phyloP scores from a whole-genome alignment of 177 flowering plant species.

The Vitis hybrid region DNA sequence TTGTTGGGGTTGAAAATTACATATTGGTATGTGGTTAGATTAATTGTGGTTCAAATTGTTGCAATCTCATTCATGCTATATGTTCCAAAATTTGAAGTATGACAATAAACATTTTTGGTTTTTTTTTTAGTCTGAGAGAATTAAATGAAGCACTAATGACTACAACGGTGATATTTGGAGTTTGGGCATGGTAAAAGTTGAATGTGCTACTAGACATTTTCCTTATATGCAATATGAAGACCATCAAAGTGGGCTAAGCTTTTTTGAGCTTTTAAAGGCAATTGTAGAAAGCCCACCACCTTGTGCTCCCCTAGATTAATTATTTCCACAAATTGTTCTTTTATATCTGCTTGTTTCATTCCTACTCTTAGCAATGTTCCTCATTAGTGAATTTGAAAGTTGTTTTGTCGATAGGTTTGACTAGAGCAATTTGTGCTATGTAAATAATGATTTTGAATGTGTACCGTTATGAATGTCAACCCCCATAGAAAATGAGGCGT shows the following conservation, averaged over 20 bases:
- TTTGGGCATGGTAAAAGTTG: conserved; percentile 88
- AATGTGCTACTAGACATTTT: conserved; percentile 92
- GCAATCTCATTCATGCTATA: too few relatives aligned
- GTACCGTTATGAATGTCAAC: too few relatives aligned
- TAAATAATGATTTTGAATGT: too few relatives aligned
- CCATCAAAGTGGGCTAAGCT: conserved; percentile 67
- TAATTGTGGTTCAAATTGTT: too few relatives aligned
- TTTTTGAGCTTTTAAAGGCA: conserved; percentile 84
- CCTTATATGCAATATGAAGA: conserved; percentile 86
- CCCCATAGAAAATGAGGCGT: too few relatives aligned
- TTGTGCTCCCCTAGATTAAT: conserved; percentile 88
- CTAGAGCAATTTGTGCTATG: too few relatives aligned
- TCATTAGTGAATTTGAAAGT: too few relatives aligned
- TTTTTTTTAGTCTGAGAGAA: conserved; percentile 68
- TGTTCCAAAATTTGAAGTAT: too few relatives aligned
- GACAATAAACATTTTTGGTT: too few relatives aligned
- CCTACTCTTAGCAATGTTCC: too few relatives aligned
- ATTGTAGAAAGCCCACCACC: conserved; percentile 87
- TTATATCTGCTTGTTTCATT: conserved; percentile 63
- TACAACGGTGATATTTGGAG: conserved; percentile 97
- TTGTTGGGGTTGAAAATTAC: conserved; percentile 97
- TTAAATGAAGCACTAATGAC: conserved; percentile 80
- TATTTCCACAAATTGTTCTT: conserved; percentile 95
- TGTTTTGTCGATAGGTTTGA: too few relatives aligned
- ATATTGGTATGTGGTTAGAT: conserved; percentile 75